phyloP scores from a whole-genome alignment of 495 filamentous ascomycete species.

The Podospora tetraspora region DNA sequence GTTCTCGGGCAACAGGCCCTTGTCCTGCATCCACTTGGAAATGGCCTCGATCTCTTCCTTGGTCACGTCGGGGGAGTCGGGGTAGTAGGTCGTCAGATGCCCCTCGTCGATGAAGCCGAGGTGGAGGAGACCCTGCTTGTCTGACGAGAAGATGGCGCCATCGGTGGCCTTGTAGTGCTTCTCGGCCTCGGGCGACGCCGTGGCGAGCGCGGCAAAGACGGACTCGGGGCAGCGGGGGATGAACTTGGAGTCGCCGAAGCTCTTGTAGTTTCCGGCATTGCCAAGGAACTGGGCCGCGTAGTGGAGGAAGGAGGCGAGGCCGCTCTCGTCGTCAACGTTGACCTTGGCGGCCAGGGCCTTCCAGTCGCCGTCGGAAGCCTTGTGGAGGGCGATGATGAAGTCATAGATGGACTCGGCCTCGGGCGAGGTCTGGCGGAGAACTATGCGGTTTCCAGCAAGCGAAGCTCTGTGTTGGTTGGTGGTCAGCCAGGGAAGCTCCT shows the following conservation, averaged over 20 bases:
- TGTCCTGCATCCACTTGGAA: slow-evolving; percentile 67
- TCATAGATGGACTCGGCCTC: slow-evolving; percentile 90
- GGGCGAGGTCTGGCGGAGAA: slow-evolving; percentile 80
- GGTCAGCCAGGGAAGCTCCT: background rate
- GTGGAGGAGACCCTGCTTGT: slow-evolving; percentile 65
- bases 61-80: slow-evolving; percentile 77
- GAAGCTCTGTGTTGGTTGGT: slow-evolving; percentile 57
- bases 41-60: slow-evolving; percentile 75
- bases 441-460: slow-evolving; percentile 78
- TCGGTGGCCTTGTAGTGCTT: slow-evolving; percentile 61
- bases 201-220: slow-evolving; percentile 66
- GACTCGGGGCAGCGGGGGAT: slow-evolving; percentile 69
- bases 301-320: slow-evolving; percentile 71
- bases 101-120: slow-evolving; percentile 78
- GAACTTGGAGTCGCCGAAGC: slow-evolving; percentile 92
- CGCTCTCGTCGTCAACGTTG: slow-evolving; percentile 60
- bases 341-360: slow-evolving; percentile 61
- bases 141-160: slow-evolving; percentile 69
- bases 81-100: slow-evolving; percentile 90
- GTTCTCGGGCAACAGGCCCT: slow-evolving; percentile 72
- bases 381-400: slow-evolving; percentile 77
- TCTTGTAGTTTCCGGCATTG: slow-evolving; percentile 93
- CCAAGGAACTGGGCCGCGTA: slow-evolving; percentile 87
- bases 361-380: slow-evolving; percentile 73
- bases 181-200: slow-evolving; percentile 53